Base-by-base conservation (phyloP, 177 flowering plant genomes). In the Telopea speciosissima region DNA sequence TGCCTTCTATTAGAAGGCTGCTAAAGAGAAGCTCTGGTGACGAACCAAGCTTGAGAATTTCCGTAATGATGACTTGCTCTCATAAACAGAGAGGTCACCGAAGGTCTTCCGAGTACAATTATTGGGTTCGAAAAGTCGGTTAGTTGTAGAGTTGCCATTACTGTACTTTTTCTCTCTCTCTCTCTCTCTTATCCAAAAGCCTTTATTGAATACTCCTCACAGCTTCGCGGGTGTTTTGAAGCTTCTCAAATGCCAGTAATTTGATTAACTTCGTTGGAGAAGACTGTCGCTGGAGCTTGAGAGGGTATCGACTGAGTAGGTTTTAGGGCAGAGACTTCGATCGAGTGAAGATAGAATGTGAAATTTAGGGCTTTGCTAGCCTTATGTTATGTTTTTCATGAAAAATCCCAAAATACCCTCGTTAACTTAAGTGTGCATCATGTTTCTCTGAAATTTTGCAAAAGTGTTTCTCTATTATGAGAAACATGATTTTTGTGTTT, bases 61-160 rank as follows among this genome's bases (percentile, higher is more conserved):
- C 59, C 67, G 72, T 45, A 49, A 33, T 54, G 74, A 63, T 67
- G 69, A 26, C 22, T 31, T 2, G 33, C 52, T 26, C 24, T 71
- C 24, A 40, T 13, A 64, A 81, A 73, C 73, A 71, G 71, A 54
- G 83, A 71, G 6, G 75, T 66, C 8, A 78, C 31, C 0, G 83
- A 77, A 24, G 82, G 73, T 60, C 63, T 79, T n/a, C 76, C 5
- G 2, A 31, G 75, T 4, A 72, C 61, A 17, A 74, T 16, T 0
- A 49, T n/a, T 11, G 80, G 78, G 40, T 79, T 76, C 19, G 73
- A 70, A 62, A 28, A 73, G 56, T 76, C 80, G 5, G 68, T 42
- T 33, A 79, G 75, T 69, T 74, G 82, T 52, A 83, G 83, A 63
- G 78, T 68, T 45, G 79, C 84, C 86, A 83, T 83, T 75, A 72